phyloP scores from a whole-genome alignment of 169 alveolate species.

The Eimeria praecox region DNA sequence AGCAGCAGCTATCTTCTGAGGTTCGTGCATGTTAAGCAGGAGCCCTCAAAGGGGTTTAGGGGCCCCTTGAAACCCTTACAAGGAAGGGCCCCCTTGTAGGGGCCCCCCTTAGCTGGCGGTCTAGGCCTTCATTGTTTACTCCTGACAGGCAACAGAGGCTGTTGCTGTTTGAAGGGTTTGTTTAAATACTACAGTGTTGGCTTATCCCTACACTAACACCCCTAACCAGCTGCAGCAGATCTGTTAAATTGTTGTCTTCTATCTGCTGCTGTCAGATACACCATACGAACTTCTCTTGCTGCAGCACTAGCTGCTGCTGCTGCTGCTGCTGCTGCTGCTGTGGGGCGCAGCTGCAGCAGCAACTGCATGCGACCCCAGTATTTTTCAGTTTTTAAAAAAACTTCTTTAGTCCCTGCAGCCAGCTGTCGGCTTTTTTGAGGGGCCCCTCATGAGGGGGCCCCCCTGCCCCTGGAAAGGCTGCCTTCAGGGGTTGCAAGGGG shows the following conservation, averaged over 20 bases:
- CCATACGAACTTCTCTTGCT: neutral
- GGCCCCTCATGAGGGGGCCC: slow-evolving; percentile 26
- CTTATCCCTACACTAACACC: neutral
- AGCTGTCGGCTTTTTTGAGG: neutral
- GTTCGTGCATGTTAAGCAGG: neutral
- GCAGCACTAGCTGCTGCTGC: neutral
- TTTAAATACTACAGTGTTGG: neutral
- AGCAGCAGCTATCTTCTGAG: neutral
- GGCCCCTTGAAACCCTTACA: neutral
- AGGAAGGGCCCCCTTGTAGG: slow-evolving; percentile 1
- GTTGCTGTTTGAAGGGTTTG: neutral
- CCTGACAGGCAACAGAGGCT: neutral
- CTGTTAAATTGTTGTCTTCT: neutral
- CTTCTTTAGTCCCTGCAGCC: slow-evolving; percentile 1
- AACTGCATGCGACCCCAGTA: neutral
- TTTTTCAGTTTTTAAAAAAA: neutral
- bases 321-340: neutral
- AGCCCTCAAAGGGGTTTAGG: neutral
- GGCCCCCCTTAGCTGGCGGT: neutral
- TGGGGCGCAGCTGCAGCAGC: neutral
- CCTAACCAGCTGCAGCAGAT: neutral
- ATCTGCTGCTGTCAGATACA: neutral
- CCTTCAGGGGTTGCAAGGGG: neutral
- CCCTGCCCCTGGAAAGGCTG: neutral
- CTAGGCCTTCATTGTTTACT: neutral